These are phyloP conservation scores for Nicotiana noctiflora DNA, from an alignment of 257 asterid genomes.

Conservation along the genomic window DNA sequence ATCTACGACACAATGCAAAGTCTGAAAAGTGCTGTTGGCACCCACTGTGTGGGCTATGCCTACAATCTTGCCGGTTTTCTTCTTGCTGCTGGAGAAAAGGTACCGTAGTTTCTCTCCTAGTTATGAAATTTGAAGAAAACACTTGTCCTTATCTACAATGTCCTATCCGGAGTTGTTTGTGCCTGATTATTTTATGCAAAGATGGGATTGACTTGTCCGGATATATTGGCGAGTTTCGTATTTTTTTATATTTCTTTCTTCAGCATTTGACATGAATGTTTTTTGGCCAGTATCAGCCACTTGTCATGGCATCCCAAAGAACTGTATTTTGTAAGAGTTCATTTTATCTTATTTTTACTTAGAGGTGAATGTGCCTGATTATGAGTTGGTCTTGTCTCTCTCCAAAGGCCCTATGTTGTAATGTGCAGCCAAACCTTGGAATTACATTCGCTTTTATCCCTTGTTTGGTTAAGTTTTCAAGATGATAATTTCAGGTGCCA, in stretches of 20 bases:
- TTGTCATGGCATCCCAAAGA: neutral
- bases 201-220: neutral
- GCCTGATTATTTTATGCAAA: neutral
- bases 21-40: constrained; percentile 73
- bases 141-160: neutral
- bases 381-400: neutral
- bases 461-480: neutral
- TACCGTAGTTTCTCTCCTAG: constrained; percentile 16
- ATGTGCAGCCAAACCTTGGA: neutral
- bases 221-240: neutral
- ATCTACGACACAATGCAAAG: constrained; percentile 94
- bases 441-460: neutral
- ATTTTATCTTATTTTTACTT: neutral
- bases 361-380: neutral
- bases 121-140: neutral
- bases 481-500: neutral
- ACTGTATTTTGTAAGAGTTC: neutral
- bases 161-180: neutral
- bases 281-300: neutral
- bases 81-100: constrained; percentile 99
- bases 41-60: constrained; percentile 78
- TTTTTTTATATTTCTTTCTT: neutral
- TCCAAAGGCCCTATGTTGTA: neutral
- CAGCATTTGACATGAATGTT: neutral
- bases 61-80: constrained; percentile 73